Evolutionary conservation across 208 protist genomes (phyloP), one percentile per base, ranked within the genome.

Genomic region (Spongospora subterranea): DNA sequence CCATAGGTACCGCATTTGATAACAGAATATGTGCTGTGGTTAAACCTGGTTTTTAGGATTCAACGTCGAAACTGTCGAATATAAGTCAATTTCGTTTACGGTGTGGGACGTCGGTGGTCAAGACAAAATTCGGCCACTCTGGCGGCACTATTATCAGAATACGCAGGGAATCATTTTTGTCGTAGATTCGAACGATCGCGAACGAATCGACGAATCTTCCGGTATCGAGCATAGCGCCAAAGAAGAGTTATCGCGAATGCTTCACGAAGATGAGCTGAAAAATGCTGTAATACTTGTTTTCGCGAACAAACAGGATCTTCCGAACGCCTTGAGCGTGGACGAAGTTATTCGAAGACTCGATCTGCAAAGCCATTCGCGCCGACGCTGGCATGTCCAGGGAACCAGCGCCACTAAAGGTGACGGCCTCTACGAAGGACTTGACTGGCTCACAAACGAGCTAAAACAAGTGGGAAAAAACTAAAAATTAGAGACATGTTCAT

Each of bases 281-380:
- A 97, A 99, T 90, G 97, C 97, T 1, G 93, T 96, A 0, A 92
- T 99, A 13, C 96, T 99, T 0, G 97, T 99, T 0, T 99, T 99
- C 89, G 98, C 98, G n/a, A 99, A 99, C 96, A 99, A 99, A 94
- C 97, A 99, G 94, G 98, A 99, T 95, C 92, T 99, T 46, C 97
- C 98, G 45, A 98, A 99, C 93, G 97, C 98, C 20, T 98, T 99
- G 96, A 96, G 95, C 91, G 97, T 95, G 17, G 97, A 96, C 0
- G 98, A 99, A 94, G 96, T 99, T 54, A 97, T 96, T 1, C 97
- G 99, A 91, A 97, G 97, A 94, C 95, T 99, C 0, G 97, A 96
- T 1, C 95, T 99, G 50, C 94, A 98, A 46, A 92, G 95, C 38
- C 94, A 99, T 77, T 95, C 95, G 91, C 94, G 98, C 92, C 96